A percentile compares a stretch with the other conserved stretches of the same genome.
These are phyloP conservation scores for Colletotrichum lentis DNA, from an alignment of 2,329 filamentous ascomycete species.

Conservation along the genomic window DNA sequence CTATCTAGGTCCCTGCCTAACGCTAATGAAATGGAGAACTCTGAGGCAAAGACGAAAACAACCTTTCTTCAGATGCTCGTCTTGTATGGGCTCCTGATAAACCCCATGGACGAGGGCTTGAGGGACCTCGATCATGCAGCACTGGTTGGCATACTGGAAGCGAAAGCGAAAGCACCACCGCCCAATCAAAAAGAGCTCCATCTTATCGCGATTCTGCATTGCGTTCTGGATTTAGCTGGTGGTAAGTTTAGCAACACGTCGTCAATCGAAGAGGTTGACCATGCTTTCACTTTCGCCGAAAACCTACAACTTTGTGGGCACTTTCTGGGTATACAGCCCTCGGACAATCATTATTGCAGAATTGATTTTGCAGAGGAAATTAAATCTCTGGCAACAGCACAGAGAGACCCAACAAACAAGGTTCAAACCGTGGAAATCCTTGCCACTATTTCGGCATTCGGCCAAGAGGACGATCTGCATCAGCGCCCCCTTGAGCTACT, in stretches of 20 bases:
- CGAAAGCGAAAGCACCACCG: not conserved
- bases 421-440: not conserved
- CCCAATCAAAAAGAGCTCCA: not conserved
- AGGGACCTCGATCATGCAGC: not conserved
- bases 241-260: not conserved
- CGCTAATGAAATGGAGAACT: not conserved
- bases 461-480: not conserved
- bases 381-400: not conserved
- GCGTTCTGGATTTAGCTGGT: not conserved
- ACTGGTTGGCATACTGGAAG: not conserved
- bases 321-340: not conserved
- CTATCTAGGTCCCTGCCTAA: not conserved
- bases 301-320: not conserved
- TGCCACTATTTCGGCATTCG: not conserved
- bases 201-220: not conserved
- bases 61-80: not conserved
- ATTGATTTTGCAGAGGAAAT: not conserved
- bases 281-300: not conserved
- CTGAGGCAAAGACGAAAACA: not conserved
- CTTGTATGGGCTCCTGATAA: not conserved
- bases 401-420: not conserved
- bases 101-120: not conserved
- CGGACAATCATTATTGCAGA: not conserved
- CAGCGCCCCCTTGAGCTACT: not conserved
- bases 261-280: not conserved